A percentile compares a stretch with the other conserved stretches of the same genome.
Evolutionary conservation across 192 early-diverging fungal genomes (phyloP).

Genomic region (Entomortierella beljakovae): DNA sequence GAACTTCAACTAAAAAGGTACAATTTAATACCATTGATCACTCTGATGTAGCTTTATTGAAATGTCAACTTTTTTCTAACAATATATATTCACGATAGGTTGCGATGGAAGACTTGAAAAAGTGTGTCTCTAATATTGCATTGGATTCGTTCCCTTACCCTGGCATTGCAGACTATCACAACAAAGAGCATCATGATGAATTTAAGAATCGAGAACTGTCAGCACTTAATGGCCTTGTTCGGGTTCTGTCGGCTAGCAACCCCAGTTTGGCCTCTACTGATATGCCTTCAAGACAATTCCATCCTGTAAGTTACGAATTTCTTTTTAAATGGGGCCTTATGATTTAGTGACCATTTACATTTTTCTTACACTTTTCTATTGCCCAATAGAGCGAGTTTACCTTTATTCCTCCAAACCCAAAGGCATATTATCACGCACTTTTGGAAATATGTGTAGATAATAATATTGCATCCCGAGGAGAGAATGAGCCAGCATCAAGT

Average conservation of each 20-base stretch:
- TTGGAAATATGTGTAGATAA: slow-evolving; percentile 73
- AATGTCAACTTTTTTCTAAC: neutral
- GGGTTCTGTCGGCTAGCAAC: slow-evolving; percentile 30
- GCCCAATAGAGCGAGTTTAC: slow-evolving; percentile 54
- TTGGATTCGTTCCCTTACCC: slow-evolving; percentile 61
- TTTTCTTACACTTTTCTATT: neutral
- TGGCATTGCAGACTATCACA: slow-evolving; percentile 65
- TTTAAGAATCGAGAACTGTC: slow-evolving; percentile 54
- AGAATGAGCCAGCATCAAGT: slow-evolving; percentile 51
- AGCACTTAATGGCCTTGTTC: slow-evolving; percentile 31
- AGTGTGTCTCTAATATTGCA: slow-evolving; percentile 59
- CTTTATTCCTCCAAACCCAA: slow-evolving; percentile 69
- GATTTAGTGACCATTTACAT: too few species aligned
- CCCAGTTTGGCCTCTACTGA: slow-evolving; percentile 10
- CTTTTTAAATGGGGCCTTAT: neutral
- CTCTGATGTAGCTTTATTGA: too few species aligned
- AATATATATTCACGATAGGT: slow-evolving; percentile 43
- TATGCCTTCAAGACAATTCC: slow-evolving; percentile 34
- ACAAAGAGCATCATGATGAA: slow-evolving; percentile 62
- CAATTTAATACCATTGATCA: neutral
- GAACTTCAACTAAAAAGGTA: slow-evolving; percentile 60
- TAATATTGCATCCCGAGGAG: slow-evolving; percentile 54
- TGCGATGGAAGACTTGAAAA: slow-evolving; percentile 61
- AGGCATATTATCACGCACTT: slow-evolving; percentile 68
- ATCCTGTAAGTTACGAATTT: slow-evolving; percentile 8